A percentile compares a stretch with the other conserved stretches of the same genome.
Evolutionary conservation across 257 asterid species (phyloP).

Genomic region (Nicotiana benthamiana): DNA sequence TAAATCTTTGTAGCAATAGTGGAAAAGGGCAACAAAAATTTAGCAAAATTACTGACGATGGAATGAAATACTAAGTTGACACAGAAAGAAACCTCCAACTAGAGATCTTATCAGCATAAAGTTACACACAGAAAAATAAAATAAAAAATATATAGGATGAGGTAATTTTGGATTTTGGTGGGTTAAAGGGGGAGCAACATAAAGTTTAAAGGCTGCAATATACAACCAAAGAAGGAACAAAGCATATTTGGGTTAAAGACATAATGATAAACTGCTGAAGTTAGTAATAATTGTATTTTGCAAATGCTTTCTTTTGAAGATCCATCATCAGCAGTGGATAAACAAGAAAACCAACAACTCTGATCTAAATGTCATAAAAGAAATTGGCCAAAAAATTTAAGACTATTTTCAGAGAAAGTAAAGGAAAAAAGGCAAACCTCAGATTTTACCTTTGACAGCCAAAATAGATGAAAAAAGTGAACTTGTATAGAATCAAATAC

Average conservation of each 20-base stretch:
- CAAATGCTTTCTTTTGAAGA: slow-evolving; percentile 6
- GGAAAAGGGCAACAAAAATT: not conserved
- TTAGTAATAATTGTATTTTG: not conserved
- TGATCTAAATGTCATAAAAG: not conserved
- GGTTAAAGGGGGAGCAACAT: not conserved
- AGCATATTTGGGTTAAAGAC: not conserved
- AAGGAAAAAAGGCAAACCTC: not conserved
- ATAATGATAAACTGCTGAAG: not conserved
- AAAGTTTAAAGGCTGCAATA: not conserved
- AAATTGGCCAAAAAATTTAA: not conserved
- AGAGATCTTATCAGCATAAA: not conserved
- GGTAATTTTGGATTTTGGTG: not conserved
- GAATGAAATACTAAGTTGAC: not conserved
- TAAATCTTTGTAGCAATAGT: not conserved
- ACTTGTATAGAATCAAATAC: not conserved
- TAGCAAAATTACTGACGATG: not conserved
- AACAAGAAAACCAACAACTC: not conserved
- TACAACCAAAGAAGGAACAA: not conserved
- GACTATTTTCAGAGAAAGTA: not conserved
- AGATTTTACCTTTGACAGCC: not conserved
- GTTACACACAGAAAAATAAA: not conserved
- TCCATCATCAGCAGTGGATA: slow-evolving; percentile 3
- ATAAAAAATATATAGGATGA: not conserved
- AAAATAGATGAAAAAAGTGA: not conserved
- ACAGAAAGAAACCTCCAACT: not conserved